Evolutionary conservation across 331 rosid species (phyloP), one percentile per base, ranked within the genome.

Genomic region (Acacia pycnantha): DNA sequence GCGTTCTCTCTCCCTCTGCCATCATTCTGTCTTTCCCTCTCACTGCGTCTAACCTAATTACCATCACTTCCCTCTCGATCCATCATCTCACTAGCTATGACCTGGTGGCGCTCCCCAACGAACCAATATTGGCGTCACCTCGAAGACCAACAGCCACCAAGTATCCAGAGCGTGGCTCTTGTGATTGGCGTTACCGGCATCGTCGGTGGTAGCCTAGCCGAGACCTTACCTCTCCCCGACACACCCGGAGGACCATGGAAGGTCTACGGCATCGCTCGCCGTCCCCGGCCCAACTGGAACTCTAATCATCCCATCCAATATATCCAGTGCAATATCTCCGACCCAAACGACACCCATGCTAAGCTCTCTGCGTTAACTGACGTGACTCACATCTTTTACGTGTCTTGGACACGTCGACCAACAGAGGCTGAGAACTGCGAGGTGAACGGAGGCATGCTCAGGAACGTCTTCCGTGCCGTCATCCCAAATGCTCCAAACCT

Each of bases 201-300:
- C 0, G 88, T 85, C 0, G 88, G 88, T 2, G 79, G 76, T 1
- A 85, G 84, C 71, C 71, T 86, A 1, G 89, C 87, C 0, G 87
- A 77, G 66, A 83, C 73, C 59, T 65, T 86, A 4, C 72, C 87
- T 56, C 83, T 80, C 11, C 29, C 9, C 11, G 77, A 77, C 81
- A 86, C 87, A 4, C 87, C 89, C 3, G 85, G 83, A 2, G 89
- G 72, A 16, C 87, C 87, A 67, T 86, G 86, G 89, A 86, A 86
- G 48, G 84, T 86, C 16, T 86, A 82, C 51, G 88, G 88, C 26
- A 82, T 86, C 10, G 88, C 82, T 5, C 78, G 89, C 53, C 85
- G 87, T 1, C 53, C 80, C 4, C 81, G 24, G 40, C 89, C 89
- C 8, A 1, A 0, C 0, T 86, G 87, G 89, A 83, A 86, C 66